A percentile compares a stretch with the other conserved stretches of the same genome.
Conservation (phyloP, 2,329 filamentous ascomycete genomes). For the Pseudohalonectria lignicola region DNA sequence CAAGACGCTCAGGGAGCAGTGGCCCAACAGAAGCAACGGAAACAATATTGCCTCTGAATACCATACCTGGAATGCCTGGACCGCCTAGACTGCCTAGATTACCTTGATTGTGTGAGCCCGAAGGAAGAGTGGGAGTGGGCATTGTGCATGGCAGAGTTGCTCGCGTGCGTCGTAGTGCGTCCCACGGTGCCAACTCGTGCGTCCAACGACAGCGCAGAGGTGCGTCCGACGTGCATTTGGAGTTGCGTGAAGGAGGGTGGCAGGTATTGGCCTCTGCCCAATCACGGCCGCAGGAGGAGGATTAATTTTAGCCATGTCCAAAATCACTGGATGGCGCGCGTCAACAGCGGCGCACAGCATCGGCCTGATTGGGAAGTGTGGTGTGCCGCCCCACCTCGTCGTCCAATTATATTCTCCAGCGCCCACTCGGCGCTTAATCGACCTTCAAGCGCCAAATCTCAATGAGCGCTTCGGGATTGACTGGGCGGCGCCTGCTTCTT, state of each 20-base stretch:
- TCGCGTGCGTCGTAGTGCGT: background rate
- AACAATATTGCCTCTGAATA: no score
- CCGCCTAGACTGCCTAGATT: no score
- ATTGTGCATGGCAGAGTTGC: no score
- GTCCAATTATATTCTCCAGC: background rate
- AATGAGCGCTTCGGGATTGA: background rate
- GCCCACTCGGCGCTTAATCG: background rate
- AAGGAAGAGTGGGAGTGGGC: no score
- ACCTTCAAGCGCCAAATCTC: background rate
- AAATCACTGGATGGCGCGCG: conserved; percentile 26
- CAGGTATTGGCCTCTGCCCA: conserved; percentile 13
- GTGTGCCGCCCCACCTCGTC: background rate
- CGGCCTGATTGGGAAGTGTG: background rate
- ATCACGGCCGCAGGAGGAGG: conserved; percentile 15
- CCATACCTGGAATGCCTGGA: no score
- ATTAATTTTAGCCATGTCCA: conserved; percentile 23
- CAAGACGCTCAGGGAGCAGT: no score
- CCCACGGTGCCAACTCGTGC: background rate
- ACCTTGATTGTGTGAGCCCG: no score
- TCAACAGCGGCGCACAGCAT: conserved; percentile 15
- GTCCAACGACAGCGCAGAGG: background rate
- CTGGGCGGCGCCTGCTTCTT: background rate
- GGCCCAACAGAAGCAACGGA: no score
- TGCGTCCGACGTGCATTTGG: background rate
- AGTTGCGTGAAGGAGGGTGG: conserved; percentile 1